These are phyloP conservation scores for Ambrosia trifida DNA, from an alignment of 129 eudicot species.

Conservation along the genomic window DNA sequence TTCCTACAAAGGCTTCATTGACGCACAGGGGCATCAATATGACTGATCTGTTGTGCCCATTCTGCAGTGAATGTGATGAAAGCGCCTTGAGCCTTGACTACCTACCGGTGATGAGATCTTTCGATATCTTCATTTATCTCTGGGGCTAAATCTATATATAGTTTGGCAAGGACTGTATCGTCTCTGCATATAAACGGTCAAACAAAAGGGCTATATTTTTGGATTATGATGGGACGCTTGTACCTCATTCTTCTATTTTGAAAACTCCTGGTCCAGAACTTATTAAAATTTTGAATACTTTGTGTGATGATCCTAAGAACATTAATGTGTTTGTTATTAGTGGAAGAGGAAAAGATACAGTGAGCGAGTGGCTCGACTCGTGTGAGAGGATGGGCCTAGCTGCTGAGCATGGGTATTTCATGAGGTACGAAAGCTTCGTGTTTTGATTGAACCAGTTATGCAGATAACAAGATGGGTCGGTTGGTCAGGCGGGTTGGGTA, in stretches of 20 bases:
- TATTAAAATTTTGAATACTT: slow-evolving; percentile 44
- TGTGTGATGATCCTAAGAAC: slow-evolving; percentile 73
- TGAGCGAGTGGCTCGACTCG: slow-evolving; percentile 71
- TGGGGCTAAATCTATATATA: no score
- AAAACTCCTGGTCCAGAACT: slow-evolving; percentile 61
- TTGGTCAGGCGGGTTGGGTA: not conserved
- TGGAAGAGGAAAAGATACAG: slow-evolving; percentile 62
- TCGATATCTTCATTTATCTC: no score
- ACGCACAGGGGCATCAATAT: no score
- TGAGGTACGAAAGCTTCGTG: slow-evolving; percentile 44
- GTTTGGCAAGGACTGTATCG: slow-evolving; percentile 23
- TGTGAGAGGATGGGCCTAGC: slow-evolving; percentile 75
- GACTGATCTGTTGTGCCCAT: no score
- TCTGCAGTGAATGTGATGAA: no score
- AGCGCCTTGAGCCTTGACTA: no score
- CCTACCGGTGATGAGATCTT: no score
- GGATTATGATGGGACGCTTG: slow-evolving; percentile 82
- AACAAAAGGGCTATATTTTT: slow-evolving; percentile 68
- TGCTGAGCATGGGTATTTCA: slow-evolving; percentile 81
- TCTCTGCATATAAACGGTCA: slow-evolving; percentile 61
- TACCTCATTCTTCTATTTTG: slow-evolving; percentile 52
- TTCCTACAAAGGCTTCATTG: no score
- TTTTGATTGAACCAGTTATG: not conserved
- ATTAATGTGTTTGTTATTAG: slow-evolving; percentile 75
- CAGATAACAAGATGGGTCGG: not conserved